Conservation (phyloP, 345 rosid genomes). For the Rhizophora mangle region DNA sequence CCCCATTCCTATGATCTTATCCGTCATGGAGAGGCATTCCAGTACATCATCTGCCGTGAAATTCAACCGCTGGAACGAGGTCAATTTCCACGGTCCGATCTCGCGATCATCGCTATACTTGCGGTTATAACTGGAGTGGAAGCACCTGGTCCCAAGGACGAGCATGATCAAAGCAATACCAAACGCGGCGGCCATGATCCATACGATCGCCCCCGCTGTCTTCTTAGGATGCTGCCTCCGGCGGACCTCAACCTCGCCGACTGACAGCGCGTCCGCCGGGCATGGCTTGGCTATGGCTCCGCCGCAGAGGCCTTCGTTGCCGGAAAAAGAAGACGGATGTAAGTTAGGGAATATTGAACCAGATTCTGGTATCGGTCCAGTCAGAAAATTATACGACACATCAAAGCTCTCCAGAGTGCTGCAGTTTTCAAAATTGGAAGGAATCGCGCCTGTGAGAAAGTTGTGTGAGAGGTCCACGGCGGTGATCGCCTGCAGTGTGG, state of each 20-base stretch:
- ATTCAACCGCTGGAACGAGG: constrained; percentile 82
- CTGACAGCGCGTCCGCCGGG: constrained; percentile 24
- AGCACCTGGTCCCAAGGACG: constrained; percentile 68
- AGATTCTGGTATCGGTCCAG: constrained; percentile 72
- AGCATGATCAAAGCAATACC: constrained; percentile 69
- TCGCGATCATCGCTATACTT: constrained; percentile 36
- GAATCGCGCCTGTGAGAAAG: constrained; percentile 73
- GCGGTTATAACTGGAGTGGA: constrained; percentile 52
- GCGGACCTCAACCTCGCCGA: constrained; percentile 33
- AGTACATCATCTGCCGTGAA: constrained; percentile 86
- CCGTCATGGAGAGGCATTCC: constrained; percentile 64
- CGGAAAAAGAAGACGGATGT: constrained; percentile 72
- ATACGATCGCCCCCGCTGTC: constrained; percentile 79
- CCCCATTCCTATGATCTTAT: constrained; percentile 93
- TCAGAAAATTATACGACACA: constrained; percentile 66
- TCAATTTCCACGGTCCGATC: constrained; percentile 85
- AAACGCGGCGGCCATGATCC: constrained; percentile 90
- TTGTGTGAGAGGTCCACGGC: constrained; percentile 78
- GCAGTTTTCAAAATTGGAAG: constrained; percentile 74
- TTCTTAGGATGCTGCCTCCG: constrained; percentile 47
- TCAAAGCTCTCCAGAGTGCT: constrained; percentile 72
- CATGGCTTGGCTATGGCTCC: constrained; percentile 55
- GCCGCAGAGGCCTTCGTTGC: constrained; percentile 86
- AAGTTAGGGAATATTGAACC: constrained; percentile 56
- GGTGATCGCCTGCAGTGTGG: constrained; percentile 61